Evolutionary conservation across 2,329 filamentous ascomycete species (phyloP), one percentile per base, ranked within the genome.

Genomic region (Cercospora sesami): DNA sequence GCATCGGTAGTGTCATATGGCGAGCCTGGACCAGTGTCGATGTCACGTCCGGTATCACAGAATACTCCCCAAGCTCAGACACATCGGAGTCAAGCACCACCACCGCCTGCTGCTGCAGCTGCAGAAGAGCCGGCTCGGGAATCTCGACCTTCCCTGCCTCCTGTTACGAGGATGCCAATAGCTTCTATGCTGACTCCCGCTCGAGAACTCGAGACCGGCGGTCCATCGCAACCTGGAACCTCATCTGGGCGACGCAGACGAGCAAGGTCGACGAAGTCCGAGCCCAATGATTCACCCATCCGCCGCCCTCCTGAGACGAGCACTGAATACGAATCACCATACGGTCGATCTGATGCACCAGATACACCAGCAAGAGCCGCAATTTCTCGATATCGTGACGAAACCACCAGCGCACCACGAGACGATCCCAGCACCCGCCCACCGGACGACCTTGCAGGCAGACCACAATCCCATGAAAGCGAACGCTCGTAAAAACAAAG

Each of bases 11-110:
- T 51, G 21, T 75, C 77, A 55, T 77, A 78, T 42, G 80, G 78
- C 9, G 79, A 82, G 68, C 70, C 76, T 21, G 80, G 81, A 58
- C 78, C 79, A 59, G 77, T 78, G 61, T 76, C 79, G 12, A 75
- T 66, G 28, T 61, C 60, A 36, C 65, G 68, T 36, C 63, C 63
- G 8, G 26, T 67, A 18, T 62, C 70, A 16, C 70, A 70, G 33
- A 57, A 61, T 36, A 63, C 71, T 9, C 63, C 67, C 26, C 66
- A 62, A 26, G 36, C 65, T 42, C 65, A 59, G 28, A 53, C 57
- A 7, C 42, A 57, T 12, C 51, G 16, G 26, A 10, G 21, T 31
- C 62, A 58, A 4, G 30, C 62, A 31, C 21, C 60, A 39, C 58
- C 63, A 36, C 58, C 58, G 23, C 42, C 42, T 30, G 57, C 67